Evolutionary conservation across 1,284 basidiomycete species (phyloP).

Genomic region (Coniophora puteana): DNA sequence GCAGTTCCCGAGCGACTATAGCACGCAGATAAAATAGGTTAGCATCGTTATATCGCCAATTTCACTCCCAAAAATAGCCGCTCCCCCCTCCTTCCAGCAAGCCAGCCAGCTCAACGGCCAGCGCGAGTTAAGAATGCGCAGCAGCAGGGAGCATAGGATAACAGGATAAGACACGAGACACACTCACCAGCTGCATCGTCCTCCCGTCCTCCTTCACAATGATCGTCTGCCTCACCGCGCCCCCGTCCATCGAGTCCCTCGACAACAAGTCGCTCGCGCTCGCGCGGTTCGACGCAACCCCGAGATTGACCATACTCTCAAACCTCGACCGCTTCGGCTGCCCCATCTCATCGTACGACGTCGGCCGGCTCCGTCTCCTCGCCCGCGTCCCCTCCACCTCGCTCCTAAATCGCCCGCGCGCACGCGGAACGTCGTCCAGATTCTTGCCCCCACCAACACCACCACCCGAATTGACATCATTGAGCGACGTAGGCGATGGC

Average conservation of each 20-base stretch:
- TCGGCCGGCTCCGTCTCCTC: conserved; percentile 54
- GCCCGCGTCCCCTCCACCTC: conserved; percentile 56
- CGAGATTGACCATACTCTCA: conserved; percentile 66
- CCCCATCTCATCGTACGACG: conserved; percentile 65
- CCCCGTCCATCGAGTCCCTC: conserved; percentile 59
- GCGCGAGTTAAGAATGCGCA: too few species aligned
- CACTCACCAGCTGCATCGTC: conserved; percentile 80
- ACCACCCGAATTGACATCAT: conserved; percentile 19
- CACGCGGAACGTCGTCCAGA: conserved; percentile 47
- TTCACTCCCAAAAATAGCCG: too few species aligned
- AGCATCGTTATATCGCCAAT: too few species aligned
- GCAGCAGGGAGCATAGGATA: conserved; percentile 1
- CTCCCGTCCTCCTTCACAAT: conserved; percentile 82
- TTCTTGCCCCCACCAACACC: too few species aligned
- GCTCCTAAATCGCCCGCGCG: conserved; percentile 65
- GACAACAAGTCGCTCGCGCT: conserved; percentile 63
- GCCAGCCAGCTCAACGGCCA: too few species aligned
- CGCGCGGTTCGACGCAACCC: conserved; percentile 45
- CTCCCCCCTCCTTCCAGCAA: too few species aligned
- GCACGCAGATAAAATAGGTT: conserved; percentile 13
- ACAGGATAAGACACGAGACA: conserved; percentile 4
- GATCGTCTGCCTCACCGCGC: conserved; percentile 68
- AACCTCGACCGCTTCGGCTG: conserved; percentile 51
- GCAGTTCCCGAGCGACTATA: conserved; percentile 87
- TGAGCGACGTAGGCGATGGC: conserved; percentile 30